Conservation (phyloP, 495 filamentous ascomycete genomes). For the Annulohypoxylon maeteangense region DNA sequence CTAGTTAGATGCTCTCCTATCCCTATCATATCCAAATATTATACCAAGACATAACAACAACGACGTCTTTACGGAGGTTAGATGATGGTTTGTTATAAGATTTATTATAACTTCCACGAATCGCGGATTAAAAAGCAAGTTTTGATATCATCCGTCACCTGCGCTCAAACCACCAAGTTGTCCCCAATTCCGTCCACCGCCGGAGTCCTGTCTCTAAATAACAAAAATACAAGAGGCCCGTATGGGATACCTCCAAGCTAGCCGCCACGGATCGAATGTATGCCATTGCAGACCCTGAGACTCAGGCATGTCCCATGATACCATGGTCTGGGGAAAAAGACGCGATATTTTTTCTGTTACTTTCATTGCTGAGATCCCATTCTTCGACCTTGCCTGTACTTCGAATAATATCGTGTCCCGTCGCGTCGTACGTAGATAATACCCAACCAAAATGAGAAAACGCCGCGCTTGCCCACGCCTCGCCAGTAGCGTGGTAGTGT, state of each 20-base stretch:
- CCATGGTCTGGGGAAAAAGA: conserved; percentile 14
- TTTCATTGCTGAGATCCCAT: conserved; percentile 43
- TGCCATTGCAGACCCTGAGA: conserved; percentile 25
- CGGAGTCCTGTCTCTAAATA: conserved; percentile 28
- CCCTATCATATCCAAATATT: background rate
- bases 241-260: background rate
- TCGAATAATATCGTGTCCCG: conserved; percentile 41
- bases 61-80: background rate
- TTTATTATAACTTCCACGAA: conserved; percentile 40
- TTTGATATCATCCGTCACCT: conserved; percentile 38
- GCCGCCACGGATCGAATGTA: conserved; percentile 16
- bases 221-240: conserved; percentile 29
- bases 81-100: conserved; percentile 29
- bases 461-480: conserved; percentile 41
- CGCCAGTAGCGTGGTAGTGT: conserved; percentile 25
- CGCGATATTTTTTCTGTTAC: conserved; percentile 24
- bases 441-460: conserved; percentile 41
- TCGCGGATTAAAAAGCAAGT: conserved; percentile 18
- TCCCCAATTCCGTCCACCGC: conserved; percentile 17
- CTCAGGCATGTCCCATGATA: conserved; percentile 4
- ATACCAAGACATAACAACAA: background rate
- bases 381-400: conserved; percentile 38
- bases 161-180: conserved; percentile 14
- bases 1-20: background rate
- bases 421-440: conserved; percentile 44